A percentile compares a stretch with the other conserved stretches of the same genome.
phyloP scores from a whole-genome alignment of 177 flowering plant genomes.

The Vitis hybrid region DNA sequence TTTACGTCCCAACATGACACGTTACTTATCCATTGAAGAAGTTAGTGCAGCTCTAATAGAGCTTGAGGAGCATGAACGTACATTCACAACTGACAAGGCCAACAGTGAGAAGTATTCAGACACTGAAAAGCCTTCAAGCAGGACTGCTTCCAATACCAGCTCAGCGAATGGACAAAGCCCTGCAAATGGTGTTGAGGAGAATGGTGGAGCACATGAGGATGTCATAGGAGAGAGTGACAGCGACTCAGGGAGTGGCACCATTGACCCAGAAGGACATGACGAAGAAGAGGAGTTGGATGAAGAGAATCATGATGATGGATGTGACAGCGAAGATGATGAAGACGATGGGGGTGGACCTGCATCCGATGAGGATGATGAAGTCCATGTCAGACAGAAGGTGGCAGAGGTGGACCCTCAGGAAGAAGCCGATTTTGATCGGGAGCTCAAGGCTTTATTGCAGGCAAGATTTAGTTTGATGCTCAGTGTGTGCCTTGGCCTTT shows the following conservation, averaged over 20 bases:
- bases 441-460: constrained; percentile 82
- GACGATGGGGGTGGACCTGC: constrained; percentile 67
- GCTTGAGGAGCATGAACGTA: constrained; percentile 79
- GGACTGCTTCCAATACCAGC: constrained; percentile 21
- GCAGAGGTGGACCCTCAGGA: constrained; percentile 74
- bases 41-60: constrained; percentile 70
- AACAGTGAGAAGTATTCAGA: constrained; percentile 61
- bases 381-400: constrained; percentile 76
- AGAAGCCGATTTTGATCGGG: constrained; percentile 83
- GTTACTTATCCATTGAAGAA: constrained; percentile 82
- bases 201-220: constrained; percentile 67
- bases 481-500: too few species aligned
- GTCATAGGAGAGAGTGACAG: constrained; percentile 54
- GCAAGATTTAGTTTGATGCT: constrained; percentile 23
- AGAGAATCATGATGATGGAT: constrained; percentile 56
- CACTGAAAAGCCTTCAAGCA: constrained; percentile 47
- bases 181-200: constrained; percentile 60
- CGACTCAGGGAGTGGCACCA: constrained; percentile 79
- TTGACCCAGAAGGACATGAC: constrained; percentile 56
- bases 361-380: constrained; percentile 91
- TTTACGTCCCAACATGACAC: constrained; percentile 85
- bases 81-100: constrained; percentile 47
- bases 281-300: constrained; percentile 74
- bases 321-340: constrained; percentile 63
- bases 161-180: constrained; percentile 50